Evolutionary conservation across 1,284 basidiomycete genomes (phyloP).

Genomic region (Cystobasidiaceae sp.): DNA sequence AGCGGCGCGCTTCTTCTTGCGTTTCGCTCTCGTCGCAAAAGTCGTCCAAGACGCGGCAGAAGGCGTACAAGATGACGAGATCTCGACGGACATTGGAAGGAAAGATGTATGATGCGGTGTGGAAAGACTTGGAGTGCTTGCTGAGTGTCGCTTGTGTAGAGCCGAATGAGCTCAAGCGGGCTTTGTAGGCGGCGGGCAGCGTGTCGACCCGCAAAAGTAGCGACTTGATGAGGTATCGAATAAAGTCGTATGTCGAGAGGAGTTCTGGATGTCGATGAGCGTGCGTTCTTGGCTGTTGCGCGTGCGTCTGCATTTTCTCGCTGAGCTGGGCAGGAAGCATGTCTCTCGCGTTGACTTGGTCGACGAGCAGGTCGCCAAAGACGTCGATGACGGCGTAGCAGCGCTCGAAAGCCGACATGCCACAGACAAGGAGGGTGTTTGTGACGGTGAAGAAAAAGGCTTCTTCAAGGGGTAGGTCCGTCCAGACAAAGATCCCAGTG

Average conservation of each 20-base stretch:
- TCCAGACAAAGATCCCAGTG: conserved; percentile 30
- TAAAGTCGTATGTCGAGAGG: not conserved
- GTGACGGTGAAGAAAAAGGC: conserved; percentile 44
- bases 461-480: conserved; percentile 35
- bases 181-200: conserved; percentile 20
- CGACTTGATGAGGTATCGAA: conserved; percentile 9
- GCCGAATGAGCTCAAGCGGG: conserved; percentile 31
- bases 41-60: conserved; percentile 45
- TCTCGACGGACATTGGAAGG: conserved; percentile 35
- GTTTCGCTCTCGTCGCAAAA: conserved; percentile 42
- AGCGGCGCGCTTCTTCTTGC: conserved; percentile 30
- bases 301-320: conserved; percentile 32
- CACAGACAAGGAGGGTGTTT: conserved; percentile 42
- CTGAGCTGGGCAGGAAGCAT: conserved; percentile 3
- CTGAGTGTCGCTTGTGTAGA: conserved; percentile 35
- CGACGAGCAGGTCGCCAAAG: not conserved
- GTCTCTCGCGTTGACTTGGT: too few relatives aligned
- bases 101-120: conserved; percentile 39
- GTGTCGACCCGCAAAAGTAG: conserved; percentile 5
- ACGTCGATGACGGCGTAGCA: conserved; percentile 1
- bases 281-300: conserved; percentile 27
- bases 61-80: conserved; percentile 35
- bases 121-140: conserved; percentile 39
- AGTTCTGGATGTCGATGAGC: not conserved
- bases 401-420: conserved; percentile 38